Base-by-base conservation (phyloP, 2,329 filamentous ascomycete genomes). In the Arthroderma sp. region DNA sequence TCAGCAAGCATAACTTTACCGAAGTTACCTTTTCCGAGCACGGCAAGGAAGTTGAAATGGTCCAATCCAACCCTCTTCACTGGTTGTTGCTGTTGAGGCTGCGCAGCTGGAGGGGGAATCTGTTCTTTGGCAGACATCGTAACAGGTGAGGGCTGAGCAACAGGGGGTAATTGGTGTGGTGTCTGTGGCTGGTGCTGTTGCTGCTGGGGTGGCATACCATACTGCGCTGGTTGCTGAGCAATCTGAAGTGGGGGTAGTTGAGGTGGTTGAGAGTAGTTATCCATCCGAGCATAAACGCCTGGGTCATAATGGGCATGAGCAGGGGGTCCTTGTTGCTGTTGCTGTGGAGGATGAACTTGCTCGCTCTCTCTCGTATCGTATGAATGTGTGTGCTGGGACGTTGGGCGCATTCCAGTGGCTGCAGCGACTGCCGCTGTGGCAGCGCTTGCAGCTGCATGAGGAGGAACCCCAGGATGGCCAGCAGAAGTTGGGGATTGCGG, bases 1-100 rank as follows among this genome's bases (percentile, higher is more conserved):
- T 98, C 93, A 2, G 91, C 91, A 63, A 98, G 72, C 91, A 98
- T 98, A 67, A 98, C 91, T 68, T 98, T 98, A 64, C 91, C 91
- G 61, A 98, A 98, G 68, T 98, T 98, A 69, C 91, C 91, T 68
- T 98, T 98, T 60, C 91, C 91, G 52, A 98, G 77, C 44, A 98
- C 91, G 52, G 93, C 89, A 52, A 98, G 74, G 75, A 98, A 98
- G 63, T 98, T 98, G 74, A 98, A 98, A 66, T 98, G 88, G 61
- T 98, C 93, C 38, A 98, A 72, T 11, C 91, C 91, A 60, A 98
- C 96, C 43, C 89, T 79, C 44, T 60, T 63, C 11, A 57, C 47
- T 49, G 60, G 58, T 31, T 57, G 49, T 30, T 55, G 53, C n/a
- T 56, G 53, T n/a, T 61, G 49, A 38, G 59, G 52, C 31, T 61